These are phyloP conservation scores for Skeletonema grethae DNA, from an alignment of 108 stramenopile species.

Conservation along the genomic window DNA sequence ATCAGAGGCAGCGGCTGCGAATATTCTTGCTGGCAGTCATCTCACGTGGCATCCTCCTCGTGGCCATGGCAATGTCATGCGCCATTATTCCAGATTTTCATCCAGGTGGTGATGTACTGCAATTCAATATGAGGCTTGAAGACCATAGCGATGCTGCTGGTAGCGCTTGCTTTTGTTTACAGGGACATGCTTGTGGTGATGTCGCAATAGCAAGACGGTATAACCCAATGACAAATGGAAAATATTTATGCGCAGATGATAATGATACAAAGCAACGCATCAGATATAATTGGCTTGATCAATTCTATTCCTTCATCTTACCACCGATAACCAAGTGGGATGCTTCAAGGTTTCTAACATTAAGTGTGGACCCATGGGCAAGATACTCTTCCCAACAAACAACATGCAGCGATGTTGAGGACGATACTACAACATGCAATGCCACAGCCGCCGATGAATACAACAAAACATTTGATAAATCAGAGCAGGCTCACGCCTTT, in stretches of 20 bases:
- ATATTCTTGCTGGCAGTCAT: conserved; percentile 20
- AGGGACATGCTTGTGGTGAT: conserved; percentile 61
- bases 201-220: background rate
- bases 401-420: background rate
- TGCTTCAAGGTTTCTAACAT: conserved; percentile 72
- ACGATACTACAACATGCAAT: background rate
- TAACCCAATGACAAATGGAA: background rate
- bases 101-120: conserved; percentile 48
- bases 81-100: conserved; percentile 43
- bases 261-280: background rate
- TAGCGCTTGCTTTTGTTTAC: conserved; percentile 56
- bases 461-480: conserved; percentile 37
- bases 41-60: conserved; percentile 54
- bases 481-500: conserved; percentile 87
- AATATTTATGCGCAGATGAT: conserved; percentile 13
- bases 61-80: conserved; percentile 60
- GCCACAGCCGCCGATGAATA: background rate
- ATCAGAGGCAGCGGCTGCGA: conserved; percentile 5
- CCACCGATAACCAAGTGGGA: conserved; percentile 85
- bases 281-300: conserved; percentile 18
- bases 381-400: conserved; percentile 49
- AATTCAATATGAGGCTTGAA: conserved; percentile 62
- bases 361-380: conserved; percentile 56
- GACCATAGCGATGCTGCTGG: background rate
- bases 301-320: conserved; percentile 57